Evolutionary conservation across 2,329 filamentous ascomycete genomes (phyloP), one percentile per base, ranked within the genome.

Genomic region (Penicillium sp.): DNA sequence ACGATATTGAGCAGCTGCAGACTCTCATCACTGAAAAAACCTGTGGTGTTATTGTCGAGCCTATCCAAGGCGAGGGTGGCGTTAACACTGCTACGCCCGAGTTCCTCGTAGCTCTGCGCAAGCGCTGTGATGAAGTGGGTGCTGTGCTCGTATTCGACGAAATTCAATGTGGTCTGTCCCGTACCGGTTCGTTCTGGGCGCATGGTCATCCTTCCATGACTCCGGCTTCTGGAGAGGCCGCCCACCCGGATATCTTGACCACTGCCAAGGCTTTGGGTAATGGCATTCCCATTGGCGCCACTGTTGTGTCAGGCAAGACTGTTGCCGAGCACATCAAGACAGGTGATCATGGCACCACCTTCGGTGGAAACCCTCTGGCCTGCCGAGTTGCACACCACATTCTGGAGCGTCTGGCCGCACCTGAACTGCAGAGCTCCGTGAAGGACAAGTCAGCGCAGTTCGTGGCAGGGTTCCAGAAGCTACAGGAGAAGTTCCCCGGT

Each of bases 211-310:
- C 92, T 15, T 83, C 85, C 23, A 52, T 67, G n/a, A 52, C 54
- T 2, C 60, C 60, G 7, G 54, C 60, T 7, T 59, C 61, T 15
- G 62, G 60, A 15, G 56, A 74, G 52, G 81, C 85, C 48, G 87
- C 88, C 1, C 92, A 98, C 60, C 92, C 92, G 5, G 92, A 98
- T 56, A 82, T 98, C 49, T 68, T 98, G 47, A 95, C 90, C 10
- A 90, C 85, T 0, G 92, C 92, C 40, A 98, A 98, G 71, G 92
- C 92, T 1, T 79, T 98, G 2, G 92, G 92, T 11, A 98, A 98
- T 58, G 92, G 92, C 4, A 90, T 95, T 64, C 92, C 92, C 32
- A 89, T 98, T 50, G 92, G 87, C 34, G 92, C 92, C 5, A 85
- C 84, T 3, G 76, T 82, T 35, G 72, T 82, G 17, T 79, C 76